Base-by-base conservation (phyloP, 176 grass and related monocot species). In the Saccharum spontaneum region DNA sequence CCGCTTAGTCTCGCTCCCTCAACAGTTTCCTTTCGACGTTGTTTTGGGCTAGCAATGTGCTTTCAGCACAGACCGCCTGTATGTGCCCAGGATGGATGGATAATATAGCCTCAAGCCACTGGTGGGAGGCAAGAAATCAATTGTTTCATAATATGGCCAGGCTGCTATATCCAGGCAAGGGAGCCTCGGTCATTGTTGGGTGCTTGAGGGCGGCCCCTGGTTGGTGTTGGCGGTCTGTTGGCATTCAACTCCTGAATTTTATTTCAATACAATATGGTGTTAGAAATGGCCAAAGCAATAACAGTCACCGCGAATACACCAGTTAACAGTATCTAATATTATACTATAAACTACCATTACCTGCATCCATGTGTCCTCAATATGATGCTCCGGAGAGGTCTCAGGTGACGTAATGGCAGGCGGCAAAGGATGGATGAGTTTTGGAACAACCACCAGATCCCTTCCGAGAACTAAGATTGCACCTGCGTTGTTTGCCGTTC, bases 331-430 rank as follows among this genome's bases (percentile, higher is more conserved):
- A 49, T 49, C 46, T 16, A 49, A 78, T 73, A 44, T 48, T 17
- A 14, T 16, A 24, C 23, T 8, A 45, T 60, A 79, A 77, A 84
- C 64, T 10, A 43, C 33, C 22, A 23, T 83, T 74, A 99, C 97
- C 97, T 99, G 91, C 94, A 99, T 99, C 97, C 97, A 99, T 67
- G 94, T 97, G 79, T 99, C 97, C 82, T 99, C 94, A 2, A 90
- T 91, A 80, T 92, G 90, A 76, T 73, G 88, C 67, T 96, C 97
- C 3, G 90, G 88, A 31, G 97, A 99, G 54, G 82, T 85, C 81
- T 94, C 97, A 10, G 97, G 90, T 46, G 90, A 99, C 70, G 80
- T 90, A 64, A 99, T 69, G 20, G 91, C 94, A 90, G 97, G 97
- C 0, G 97, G 97, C 85, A 99, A 92, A 77, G 97, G 97, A 89